Evolutionary conservation across 2,329 filamentous ascomycete genomes (phyloP).

Genomic region (Botrytis elliptica): DNA sequence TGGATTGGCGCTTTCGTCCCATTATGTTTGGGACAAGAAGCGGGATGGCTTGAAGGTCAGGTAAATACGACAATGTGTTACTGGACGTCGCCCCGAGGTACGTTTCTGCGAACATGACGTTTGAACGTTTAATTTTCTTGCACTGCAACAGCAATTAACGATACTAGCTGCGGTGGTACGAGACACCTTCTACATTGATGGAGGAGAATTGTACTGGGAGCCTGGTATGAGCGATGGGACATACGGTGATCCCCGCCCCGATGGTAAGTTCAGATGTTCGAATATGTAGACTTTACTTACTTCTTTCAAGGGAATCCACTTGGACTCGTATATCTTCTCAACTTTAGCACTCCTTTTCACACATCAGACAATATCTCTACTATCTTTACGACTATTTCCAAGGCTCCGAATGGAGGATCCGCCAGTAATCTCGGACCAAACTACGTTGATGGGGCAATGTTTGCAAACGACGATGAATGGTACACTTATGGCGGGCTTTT

Average conservation of each 20-base stretch:
- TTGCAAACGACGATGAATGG: slow-evolving; percentile 63
- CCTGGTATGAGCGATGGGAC: slow-evolving; percentile 49
- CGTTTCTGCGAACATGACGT: slow-evolving; percentile 22
- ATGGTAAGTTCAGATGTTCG: slow-evolving; percentile 43
- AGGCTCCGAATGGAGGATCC: slow-evolving; percentile 45
- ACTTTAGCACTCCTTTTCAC: slow-evolving; percentile 58
- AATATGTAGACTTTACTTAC: slow-evolving; percentile 18
- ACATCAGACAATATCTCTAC: slow-evolving; percentile 52
- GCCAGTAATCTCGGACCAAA: slow-evolving; percentile 55
- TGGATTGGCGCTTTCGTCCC: slow-evolving; percentile 28
- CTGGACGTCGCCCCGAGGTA: slow-evolving; percentile 50
- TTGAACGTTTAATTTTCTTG: not conserved
- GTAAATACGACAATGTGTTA: slow-evolving; percentile 58
- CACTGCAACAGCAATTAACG: slow-evolving; percentile 32
- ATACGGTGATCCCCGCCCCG: slow-evolving; percentile 32
- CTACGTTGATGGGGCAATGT: slow-evolving; percentile 61
- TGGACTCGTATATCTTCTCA: slow-evolving; percentile 56
- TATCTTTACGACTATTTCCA: slow-evolving; percentile 50
- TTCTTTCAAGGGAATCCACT: slow-evolving; percentile 47
- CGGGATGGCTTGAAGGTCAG: slow-evolving; percentile 52
- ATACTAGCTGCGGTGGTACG: slow-evolving; percentile 54
- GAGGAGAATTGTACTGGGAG: slow-evolving; percentile 56
- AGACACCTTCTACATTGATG: slow-evolving; percentile 65
- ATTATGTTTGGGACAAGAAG: slow-evolving; percentile 44
- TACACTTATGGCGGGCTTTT: slow-evolving; percentile 63